phyloP scores from a whole-genome alignment of 176 grass and related monocot species.

The Eragrostis curvula region DNA sequence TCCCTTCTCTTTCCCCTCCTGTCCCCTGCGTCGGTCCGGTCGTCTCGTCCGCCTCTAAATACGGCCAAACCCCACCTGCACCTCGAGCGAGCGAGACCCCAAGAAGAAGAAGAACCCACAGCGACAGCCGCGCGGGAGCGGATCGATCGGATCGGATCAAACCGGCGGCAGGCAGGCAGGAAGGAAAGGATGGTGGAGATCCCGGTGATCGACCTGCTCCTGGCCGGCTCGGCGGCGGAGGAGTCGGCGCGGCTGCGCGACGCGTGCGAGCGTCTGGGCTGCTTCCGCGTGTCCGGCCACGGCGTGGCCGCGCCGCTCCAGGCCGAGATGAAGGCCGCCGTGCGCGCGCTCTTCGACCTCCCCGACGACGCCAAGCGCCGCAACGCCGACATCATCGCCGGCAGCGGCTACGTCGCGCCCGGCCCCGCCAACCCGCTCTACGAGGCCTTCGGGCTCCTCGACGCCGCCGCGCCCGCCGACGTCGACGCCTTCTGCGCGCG shows the following conservation, averaged over 20 bases:
- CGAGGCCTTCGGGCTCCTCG: slow-evolving; percentile 69
- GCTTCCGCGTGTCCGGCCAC: slow-evolving; percentile 70
- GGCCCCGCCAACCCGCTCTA: slow-evolving; percentile 67
- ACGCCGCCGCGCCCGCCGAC: slow-evolving; percentile 54
- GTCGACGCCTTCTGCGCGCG: slow-evolving; percentile 69
- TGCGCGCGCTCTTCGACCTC: slow-evolving; percentile 76
- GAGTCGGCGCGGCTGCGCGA: slow-evolving; percentile 40
- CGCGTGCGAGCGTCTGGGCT: slow-evolving; percentile 55
- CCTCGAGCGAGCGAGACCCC: background rate
- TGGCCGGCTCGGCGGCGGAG: slow-evolving; percentile 32
- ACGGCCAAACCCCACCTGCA: background rate
- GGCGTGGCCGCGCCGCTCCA: slow-evolving; percentile 56
- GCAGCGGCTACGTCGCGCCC: slow-evolving; percentile 72
- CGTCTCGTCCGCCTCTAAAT: slow-evolving; percentile 14
- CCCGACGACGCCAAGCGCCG: slow-evolving; percentile 76
- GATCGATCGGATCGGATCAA: background rate
- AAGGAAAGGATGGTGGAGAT: slow-evolving; percentile 37
- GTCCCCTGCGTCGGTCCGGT: background rate
- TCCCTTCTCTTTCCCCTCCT: too few species aligned
- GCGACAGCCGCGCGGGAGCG: background rate
- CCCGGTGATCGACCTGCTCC: slow-evolving; percentile 51
- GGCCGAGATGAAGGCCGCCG: slow-evolving; percentile 74
- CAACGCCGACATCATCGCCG: slow-evolving; percentile 62
- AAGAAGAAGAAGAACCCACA: background rate
- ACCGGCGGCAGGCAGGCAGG: too few species aligned